These are phyloP conservation scores for Sporothrix brasiliensis DNA, from an alignment of 2,329 filamentous ascomycete species.

Conservation along the genomic window DNA sequence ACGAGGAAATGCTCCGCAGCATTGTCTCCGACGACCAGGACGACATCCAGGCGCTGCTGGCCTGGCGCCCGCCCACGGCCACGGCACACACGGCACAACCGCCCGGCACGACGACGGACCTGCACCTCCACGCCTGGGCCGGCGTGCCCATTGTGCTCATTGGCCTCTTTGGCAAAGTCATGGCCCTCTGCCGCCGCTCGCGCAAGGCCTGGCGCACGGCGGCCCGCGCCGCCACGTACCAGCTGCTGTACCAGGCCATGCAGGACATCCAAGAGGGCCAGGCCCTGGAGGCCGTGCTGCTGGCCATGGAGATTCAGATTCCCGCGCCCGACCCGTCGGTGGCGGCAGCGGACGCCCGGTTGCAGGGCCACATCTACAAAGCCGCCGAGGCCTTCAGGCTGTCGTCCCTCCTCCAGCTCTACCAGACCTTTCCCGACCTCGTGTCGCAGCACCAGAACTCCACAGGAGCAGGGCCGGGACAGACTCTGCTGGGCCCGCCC, in stretches of 20 bases:
- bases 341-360: conserved; percentile 32
- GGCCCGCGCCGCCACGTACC: conserved; percentile 36
- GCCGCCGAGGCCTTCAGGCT: conserved; percentile 47
- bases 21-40: conserved; percentile 45
- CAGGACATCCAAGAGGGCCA: conserved; percentile 44
- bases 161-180: conserved; percentile 43
- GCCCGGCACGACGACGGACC: not conserved
- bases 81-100: not conserved
- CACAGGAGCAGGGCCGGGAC: not conserved
- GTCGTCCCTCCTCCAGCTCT: conserved; percentile 46
- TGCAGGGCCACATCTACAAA: conserved; percentile 41
- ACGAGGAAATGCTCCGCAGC: conserved; percentile 48
- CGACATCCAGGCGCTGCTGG: conserved; percentile 35
- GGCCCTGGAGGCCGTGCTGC: conserved; percentile 43
- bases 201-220: conserved; percentile 38
- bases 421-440: conserved; percentile 44
- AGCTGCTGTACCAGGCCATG: conserved; percentile 39
- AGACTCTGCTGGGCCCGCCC: not conserved
- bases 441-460: conserved; percentile 21
- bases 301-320: conserved; percentile 41
- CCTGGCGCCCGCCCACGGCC: conserved; percentile 23
- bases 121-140: conserved; percentile 45
- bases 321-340: not conserved
- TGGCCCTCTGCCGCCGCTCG: conserved; percentile 45
- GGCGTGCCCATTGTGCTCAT: conserved; percentile 45